These are phyloP conservation scores for Ormosia emarginata DNA, from an alignment of 306 rosid species.

Conservation along the genomic window DNA sequence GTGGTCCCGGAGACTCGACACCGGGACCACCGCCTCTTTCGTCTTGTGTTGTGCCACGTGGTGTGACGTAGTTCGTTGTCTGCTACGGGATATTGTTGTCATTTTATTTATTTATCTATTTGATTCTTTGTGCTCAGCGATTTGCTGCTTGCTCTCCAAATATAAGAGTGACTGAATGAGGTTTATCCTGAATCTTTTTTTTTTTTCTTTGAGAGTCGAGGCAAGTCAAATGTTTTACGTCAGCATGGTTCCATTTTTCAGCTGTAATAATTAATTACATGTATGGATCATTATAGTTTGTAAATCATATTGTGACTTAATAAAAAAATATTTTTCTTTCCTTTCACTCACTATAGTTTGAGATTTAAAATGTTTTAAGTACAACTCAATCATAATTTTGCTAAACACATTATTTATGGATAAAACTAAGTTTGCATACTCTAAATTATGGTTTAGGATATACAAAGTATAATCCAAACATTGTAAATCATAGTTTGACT, in stretches of 20 bases:
- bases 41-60: constrained; percentile 37
- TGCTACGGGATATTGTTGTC: constrained; percentile 15
- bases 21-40: constrained; percentile 39
- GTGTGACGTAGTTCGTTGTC: constrained; percentile 11
- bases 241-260: not conserved
- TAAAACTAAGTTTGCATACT: no score
- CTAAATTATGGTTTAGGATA: no score
- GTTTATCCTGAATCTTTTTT: constrained; percentile 46
- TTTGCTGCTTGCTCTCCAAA: constrained; percentile 13
- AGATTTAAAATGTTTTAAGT: no score
- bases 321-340: no score
- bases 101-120: not conserved
- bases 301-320: no score
- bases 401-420: no score
- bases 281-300: not conserved
- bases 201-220: not conserved
- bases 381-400: no score
- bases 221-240: not conserved
- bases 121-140: not conserved
- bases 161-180: not conserved
- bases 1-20: not conserved
- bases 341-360: no score
- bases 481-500: no score
- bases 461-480: no score
- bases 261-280: not conserved